Evolutionary conservation across 78 protist genomes (phyloP).

Genomic region (Chrysochromulina parva): DNA sequence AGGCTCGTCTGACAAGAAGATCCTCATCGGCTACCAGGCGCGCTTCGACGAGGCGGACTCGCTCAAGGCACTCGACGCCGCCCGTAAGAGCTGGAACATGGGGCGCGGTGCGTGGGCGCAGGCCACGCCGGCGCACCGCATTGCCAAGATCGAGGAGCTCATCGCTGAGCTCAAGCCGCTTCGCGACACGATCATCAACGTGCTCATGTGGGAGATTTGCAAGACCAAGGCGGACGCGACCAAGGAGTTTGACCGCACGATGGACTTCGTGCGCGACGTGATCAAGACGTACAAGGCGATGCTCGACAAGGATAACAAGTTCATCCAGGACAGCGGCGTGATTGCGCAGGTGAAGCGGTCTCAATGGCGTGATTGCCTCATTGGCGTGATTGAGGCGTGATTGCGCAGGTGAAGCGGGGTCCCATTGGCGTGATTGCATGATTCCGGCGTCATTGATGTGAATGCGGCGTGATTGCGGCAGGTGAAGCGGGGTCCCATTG

Average conservation of each 20-base stretch:
- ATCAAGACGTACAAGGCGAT: neutral
- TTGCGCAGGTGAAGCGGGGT: neutral
- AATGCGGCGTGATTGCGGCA: conserved; percentile 31
- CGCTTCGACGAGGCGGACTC: neutral
- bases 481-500: conserved; percentile 38
- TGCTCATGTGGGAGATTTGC: conserved; percentile 67
- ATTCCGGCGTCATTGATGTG: no score
- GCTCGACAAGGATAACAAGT: neutral
- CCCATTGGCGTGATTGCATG: no score
- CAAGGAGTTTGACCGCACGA: conserved; percentile 57
- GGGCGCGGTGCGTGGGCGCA: conserved; percentile 5
- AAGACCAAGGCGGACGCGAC: conserved; percentile 31
- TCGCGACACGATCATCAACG: neutral
- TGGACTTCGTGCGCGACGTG: conserved; percentile 35
- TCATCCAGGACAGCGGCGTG: neutral
- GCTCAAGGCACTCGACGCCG: conserved; percentile 4
- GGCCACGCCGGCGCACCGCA: conserved; percentile 1
- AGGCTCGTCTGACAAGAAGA: neutral
- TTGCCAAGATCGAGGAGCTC: conserved; percentile 33
- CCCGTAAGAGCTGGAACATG: neutral
- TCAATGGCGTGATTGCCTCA: no score
- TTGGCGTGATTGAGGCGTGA: conserved; percentile 8
- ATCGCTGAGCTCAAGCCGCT: neutral
- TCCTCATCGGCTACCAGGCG: conserved; percentile 24
- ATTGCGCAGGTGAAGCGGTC: no score